Base-by-base conservation (phyloP, 331 rosid genomes). In the Malus hybrid region DNA sequence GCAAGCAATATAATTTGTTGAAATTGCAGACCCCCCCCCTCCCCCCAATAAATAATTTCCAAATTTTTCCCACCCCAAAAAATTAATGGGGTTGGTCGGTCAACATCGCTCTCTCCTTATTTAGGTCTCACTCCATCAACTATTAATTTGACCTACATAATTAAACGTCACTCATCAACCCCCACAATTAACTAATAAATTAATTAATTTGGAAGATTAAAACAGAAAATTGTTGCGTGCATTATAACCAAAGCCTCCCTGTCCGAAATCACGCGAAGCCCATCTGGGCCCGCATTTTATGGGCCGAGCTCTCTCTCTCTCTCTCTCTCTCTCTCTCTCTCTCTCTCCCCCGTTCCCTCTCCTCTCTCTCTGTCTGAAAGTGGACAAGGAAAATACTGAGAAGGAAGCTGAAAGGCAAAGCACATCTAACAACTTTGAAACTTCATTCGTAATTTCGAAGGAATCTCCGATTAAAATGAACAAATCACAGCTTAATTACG, bases 361-460 rank as follows among this genome's bases (percentile, higher is more conserved):
- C 6, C 6, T 10, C 1, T 52, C 39, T 36, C 28, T 16, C 15
- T 19, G 68, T 24, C 3, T 5, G 66, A 52, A 50, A 52, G 42
- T n/a, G 6, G 75, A 71, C 65, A 63, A 60, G 65, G 33, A n/a
- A 59, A 31, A 75, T 11, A 4, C 12, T 62, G 48, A 24, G 33
- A 27, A 70, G 29, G 22, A 55, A 46, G 54, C 56, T 73, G 76
- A 60, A 73, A 73, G 28, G 59, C 77, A 60, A 60, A 60, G 77
- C 77, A 65, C 19, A 52, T 6, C 20, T 28, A 56, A 73, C 39
- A 48, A 34, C 19, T 20, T 63, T 9, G 29, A 28, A 22, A 44
- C 1, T 55, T 55, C 28, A 80, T 48, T 79, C 97, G 71, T 87
- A 85, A 85, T 83, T 76, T 79, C 78, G 19, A 91, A 91, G 97